Conservation (phyloP, 768 basidiomycete genomes). For the Tylopilus sp. region DNA sequence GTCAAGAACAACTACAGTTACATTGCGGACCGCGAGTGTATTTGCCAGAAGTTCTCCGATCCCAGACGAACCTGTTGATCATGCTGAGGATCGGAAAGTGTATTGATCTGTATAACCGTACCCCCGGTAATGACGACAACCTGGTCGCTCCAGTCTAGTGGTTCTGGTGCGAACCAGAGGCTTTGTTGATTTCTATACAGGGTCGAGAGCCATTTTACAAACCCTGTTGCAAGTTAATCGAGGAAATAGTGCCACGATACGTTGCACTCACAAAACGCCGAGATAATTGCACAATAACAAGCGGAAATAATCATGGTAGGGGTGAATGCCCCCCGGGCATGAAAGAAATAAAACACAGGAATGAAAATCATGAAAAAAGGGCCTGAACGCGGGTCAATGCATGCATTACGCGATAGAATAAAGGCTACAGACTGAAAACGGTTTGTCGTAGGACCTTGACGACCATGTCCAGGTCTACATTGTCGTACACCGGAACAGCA, state of each 20-base stretch:
- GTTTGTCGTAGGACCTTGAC: constrained; percentile 79
- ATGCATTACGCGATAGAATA: background rate
- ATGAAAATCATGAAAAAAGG: constrained; percentile 84
- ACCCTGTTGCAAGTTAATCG: constrained; percentile 43
- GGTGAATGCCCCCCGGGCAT: constrained; percentile 52
- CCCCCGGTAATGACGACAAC: constrained; percentile 91
- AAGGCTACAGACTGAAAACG: constrained; percentile 61
- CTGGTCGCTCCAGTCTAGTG: constrained; percentile 83
- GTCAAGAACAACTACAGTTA: constrained; percentile 84
- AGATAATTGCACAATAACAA: constrained; percentile 57
- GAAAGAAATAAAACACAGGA: constrained; percentile 74
- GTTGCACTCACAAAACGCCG: constrained; percentile 59
- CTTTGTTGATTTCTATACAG: constrained; percentile 74
- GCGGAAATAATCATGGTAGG: constrained; percentile 49
- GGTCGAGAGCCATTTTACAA: constrained; percentile 64
- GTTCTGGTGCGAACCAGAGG: constrained; percentile 54
- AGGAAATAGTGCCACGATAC: background rate
- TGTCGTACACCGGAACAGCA: constrained; percentile 58
- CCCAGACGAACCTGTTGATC: constrained; percentile 73
- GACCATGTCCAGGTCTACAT: constrained; percentile 71
- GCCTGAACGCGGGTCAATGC: constrained; percentile 40
- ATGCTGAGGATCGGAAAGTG: background rate
- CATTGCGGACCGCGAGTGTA: constrained; percentile 78
- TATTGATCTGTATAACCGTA: constrained; percentile 30
- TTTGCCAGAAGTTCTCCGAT: constrained; percentile 86